These are phyloP conservation scores for Solanum commersonii DNA, from an alignment of 257 asterid genomes.

Conservation along the genomic window DNA sequence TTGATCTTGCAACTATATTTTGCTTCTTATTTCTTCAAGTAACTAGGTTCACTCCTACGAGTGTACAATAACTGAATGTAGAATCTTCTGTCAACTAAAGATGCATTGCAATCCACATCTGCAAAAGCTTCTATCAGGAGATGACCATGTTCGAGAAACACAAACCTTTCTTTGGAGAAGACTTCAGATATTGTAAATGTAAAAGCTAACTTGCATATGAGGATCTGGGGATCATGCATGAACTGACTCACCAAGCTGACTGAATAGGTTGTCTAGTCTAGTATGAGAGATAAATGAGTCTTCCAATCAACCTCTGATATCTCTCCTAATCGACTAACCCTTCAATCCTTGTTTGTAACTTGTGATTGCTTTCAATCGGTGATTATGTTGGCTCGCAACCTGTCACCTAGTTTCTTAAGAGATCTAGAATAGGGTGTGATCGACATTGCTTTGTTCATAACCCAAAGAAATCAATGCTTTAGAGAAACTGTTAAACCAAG, in stretches of 20 bases:
- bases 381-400: not conserved
- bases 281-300: not conserved
- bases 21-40: not conserved
- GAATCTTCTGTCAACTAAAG: not conserved
- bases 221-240: not conserved
- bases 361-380: not conserved
- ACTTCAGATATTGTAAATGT: not conserved
- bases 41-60: not conserved
- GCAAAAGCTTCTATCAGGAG: not conserved
- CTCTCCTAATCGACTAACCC: not conserved
- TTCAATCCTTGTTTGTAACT: not conserved
- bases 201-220: not conserved
- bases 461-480: not conserved
- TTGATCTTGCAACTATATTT: not conserved
- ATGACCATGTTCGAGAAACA: not conserved
- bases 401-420: not conserved
- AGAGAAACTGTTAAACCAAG: too few species aligned
- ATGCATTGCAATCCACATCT: not conserved
- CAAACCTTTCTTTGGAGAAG: not conserved
- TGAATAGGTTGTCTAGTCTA: not conserved
- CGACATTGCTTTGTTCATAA: not conserved
- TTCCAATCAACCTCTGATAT: not conserved
- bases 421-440: not conserved
- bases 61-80: not conserved
- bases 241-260: not conserved